Evolutionary conservation across 305 asterid genomes (phyloP), one percentile per base, ranked within the genome.

Genomic region (Petunia hybrid): DNA sequence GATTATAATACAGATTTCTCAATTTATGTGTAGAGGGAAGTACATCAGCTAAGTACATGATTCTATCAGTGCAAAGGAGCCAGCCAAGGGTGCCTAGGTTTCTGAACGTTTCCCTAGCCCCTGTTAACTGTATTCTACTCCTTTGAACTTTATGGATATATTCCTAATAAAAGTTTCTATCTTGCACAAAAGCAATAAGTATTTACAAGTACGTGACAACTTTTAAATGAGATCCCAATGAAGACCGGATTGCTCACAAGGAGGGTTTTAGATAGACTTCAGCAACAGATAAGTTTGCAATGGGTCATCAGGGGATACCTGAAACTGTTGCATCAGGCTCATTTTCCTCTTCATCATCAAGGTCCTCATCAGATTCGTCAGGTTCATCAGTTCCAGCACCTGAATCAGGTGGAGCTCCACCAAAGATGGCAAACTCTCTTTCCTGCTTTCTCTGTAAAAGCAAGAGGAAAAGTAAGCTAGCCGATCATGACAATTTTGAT

Each of bases 391-490:
- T 82, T 77, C 14, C 88, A 13, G 82, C 64, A 76, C 69, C 88
- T 14, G 92, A 68, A 77, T 90, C 90, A 57, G 95, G 90, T 39
- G 85, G 87, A 84, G 90, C 91, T 71, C 86, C 94, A 48, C 98
- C 98, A 88, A 69, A 88, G 57, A 83, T 45, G 75, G 84, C 97
- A 81, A 89, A 88, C 4, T 91, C 96, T 83, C 94, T 88, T 66
- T 92, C 98, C 86, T 85, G 46, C 86, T 91, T 95, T 80, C 98
- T 91, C 99, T 95, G 91, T 66, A 66, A 81, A 76, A 80, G 38
- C 46, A 82, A 62, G 68, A n/a, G 53, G 62, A 68, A 73, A 39
- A 71, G 61, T 9, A 40, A 80, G 42, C 57, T 5, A 57, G 3
- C 36, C 0, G 43, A 51, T 62, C 36, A 51, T 73, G 78, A 71